phyloP scores from a whole-genome alignment of 768 basidiomycete genomes.

The Rhodosporidiobolus sp. region DNA sequence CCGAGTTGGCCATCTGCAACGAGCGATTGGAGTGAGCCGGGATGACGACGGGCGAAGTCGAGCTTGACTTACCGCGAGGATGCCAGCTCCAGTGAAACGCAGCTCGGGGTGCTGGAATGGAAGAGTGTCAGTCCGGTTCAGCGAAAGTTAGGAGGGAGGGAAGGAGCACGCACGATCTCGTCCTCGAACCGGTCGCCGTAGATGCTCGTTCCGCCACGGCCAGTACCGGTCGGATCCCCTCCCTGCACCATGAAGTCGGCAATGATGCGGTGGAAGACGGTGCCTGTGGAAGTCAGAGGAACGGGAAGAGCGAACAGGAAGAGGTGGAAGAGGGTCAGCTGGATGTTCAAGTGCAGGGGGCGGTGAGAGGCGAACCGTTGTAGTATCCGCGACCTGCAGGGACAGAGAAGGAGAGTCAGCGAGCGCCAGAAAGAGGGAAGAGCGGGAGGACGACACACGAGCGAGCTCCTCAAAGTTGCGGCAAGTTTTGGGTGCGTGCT shows the following conservation, averaged over 20 bases:
- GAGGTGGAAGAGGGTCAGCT: background rate
- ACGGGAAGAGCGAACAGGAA: background rate
- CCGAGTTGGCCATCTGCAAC: conserved; percentile 51
- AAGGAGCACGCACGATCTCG: conserved; percentile 56
- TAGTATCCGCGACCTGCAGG: conserved; percentile 69
- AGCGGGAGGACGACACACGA: conserved; percentile 48
- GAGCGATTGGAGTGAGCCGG: background rate
- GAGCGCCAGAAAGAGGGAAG: background rate
- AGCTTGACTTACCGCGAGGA: conserved; percentile 61
- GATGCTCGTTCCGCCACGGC: conserved; percentile 62
- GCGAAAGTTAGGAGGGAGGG: conserved; percentile 54
- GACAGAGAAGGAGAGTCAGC: too few species aligned
- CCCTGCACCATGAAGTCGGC: conserved; percentile 97
- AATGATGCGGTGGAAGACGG: conserved; percentile 87
- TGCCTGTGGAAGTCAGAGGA: conserved; percentile 55
- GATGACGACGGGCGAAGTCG: background rate
- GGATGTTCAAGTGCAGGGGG: too few species aligned
- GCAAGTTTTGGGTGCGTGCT: conserved; percentile 66
- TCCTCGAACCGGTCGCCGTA: conserved; percentile 50
- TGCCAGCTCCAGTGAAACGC: conserved; percentile 91
- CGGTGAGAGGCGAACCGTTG: conserved; percentile 4
- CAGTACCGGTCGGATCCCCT: conserved; percentile 61
- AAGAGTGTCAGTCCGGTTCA: background rate
- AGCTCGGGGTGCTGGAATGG: conserved; percentile 64
- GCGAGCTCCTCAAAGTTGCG: conserved; percentile 86